Evolutionary conservation across 176 grass and related monocot genomes (phyloP).

Genomic region (Leersia perrieri): DNA sequence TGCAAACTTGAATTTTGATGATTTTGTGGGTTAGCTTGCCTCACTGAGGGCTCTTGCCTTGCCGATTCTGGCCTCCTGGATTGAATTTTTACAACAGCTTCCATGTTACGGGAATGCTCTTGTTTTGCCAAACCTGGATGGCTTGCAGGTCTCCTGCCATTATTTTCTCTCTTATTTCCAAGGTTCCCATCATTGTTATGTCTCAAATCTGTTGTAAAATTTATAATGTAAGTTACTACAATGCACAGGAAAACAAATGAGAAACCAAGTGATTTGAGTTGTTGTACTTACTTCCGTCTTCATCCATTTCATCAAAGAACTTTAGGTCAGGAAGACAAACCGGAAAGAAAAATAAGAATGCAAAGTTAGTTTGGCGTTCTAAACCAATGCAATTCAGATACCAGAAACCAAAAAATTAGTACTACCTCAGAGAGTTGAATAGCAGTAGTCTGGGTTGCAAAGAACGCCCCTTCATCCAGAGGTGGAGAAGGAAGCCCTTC

Average conservation of each 20-base stretch:
- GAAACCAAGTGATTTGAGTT: background rate
- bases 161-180: conserved; percentile 45
- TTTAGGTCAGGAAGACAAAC: conserved; percentile 20
- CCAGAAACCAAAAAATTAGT: conserved; percentile 1
- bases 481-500: conserved; percentile 90
- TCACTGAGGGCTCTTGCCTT: conserved; percentile 39
- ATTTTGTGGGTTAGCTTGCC: conserved; percentile 49
- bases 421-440: conserved; percentile 78
- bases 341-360: conserved; percentile 16
- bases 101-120: conserved; percentile 17
- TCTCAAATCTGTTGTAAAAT: conserved; percentile 60
- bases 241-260: background rate
- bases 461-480: conserved; percentile 72
- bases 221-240: conserved; percentile 9
- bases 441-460: conserved; percentile 55
- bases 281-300: conserved; percentile 89
- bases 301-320: conserved; percentile 97
- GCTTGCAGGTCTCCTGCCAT: conserved; percentile 20
- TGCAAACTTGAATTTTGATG: conserved; percentile 35
- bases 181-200: conserved; percentile 26
- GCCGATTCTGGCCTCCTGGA: conserved; percentile 41
- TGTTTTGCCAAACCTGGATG: conserved; percentile 31
- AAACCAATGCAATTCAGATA: conserved; percentile 22
- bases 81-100: conserved; percentile 32
- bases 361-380: conserved; percentile 29